Evolutionary conservation across 2,329 filamentous ascomycete species (phyloP).

Genomic region (Fusarium bulbicola): DNA sequence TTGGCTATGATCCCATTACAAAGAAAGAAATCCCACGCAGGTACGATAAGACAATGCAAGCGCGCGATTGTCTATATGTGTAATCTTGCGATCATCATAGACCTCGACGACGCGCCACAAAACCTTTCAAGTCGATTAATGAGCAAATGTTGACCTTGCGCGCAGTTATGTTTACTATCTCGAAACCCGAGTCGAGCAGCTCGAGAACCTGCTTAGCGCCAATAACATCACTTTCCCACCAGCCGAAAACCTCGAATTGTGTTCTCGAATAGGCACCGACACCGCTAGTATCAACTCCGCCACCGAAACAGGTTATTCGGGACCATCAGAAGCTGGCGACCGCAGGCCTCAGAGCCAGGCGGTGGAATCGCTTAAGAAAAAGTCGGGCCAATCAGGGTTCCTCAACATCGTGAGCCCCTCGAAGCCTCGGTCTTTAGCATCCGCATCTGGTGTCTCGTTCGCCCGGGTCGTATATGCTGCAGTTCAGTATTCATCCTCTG

Average conservation of each 20-base stretch:
- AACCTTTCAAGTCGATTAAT: not conserved
- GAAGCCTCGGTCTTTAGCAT: conserved; percentile 83
- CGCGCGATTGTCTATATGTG: conserved; percentile 12
- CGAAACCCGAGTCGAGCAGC: conserved; percentile 83
- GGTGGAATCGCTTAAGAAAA: conserved; percentile 49
- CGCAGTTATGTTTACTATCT: conserved; percentile 91
- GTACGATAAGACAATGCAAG: conserved; percentile 62
- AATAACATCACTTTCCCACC: conserved; percentile 78
- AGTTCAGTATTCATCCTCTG: conserved; percentile 76
- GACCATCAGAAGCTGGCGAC: conserved; percentile 46
- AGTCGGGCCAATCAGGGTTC: conserved; percentile 57
- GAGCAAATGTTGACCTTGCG: conserved; percentile 31
- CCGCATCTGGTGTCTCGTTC: conserved; percentile 91
- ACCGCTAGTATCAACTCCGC: conserved; percentile 44
- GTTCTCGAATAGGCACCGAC: conserved; percentile 59
- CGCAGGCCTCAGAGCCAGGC: conserved; percentile 45
- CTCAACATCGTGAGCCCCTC: conserved; percentile 80
- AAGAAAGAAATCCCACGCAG: conserved; percentile 94
- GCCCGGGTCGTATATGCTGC: conserved; percentile 93
- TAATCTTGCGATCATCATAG: not conserved
- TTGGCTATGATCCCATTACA: conserved; percentile 95
- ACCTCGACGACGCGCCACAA: not conserved
- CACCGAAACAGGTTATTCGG: conserved; percentile 47
- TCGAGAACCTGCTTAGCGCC: conserved; percentile 77
- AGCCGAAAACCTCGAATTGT: conserved; percentile 73